These are phyloP conservation scores for Torulaspora microellipsoides DNA, from an alignment of 805 yeast genomes.

Conservation along the genomic window DNA sequence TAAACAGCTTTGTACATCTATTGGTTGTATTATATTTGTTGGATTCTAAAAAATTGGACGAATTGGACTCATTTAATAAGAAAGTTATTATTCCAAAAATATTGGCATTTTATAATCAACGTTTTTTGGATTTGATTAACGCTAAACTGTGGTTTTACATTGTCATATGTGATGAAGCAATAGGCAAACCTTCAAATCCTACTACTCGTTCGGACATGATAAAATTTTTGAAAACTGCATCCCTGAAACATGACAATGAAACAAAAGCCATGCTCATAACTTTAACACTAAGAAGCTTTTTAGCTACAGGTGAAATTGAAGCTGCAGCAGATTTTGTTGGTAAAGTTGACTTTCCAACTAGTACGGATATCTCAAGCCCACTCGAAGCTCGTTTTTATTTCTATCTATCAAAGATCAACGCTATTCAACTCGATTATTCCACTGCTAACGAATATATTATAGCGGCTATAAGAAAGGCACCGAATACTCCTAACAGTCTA, in stretches of 20 bases:
- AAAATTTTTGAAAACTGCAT: constrained; percentile 75
- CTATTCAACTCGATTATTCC: constrained; percentile 89
- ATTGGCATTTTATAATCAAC: constrained; percentile 62
- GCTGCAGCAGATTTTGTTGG: constrained; percentile 87
- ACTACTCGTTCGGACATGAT: constrained; percentile 64
- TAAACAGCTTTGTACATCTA: constrained; percentile 73
- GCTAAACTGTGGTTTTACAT: constrained; percentile 94
- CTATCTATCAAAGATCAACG: constrained; percentile 84
- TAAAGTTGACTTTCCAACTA: constrained; percentile 76
- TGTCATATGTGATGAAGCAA: constrained; percentile 68
- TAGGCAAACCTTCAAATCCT: constrained; percentile 20
- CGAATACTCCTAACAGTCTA: constrained; percentile 76
- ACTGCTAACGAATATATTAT: constrained; percentile 84
- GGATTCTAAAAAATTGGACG: constrained; percentile 50
- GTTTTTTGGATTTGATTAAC: constrained; percentile 78
- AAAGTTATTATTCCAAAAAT: constrained; percentile 45
- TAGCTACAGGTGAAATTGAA: constrained; percentile 71
- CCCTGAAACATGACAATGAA: constrained; percentile 88
- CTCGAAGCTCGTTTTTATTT: constrained; percentile 88
- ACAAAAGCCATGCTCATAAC: constrained; percentile 85
- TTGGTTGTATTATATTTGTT: constrained; percentile 72
- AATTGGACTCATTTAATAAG: constrained; percentile 50
- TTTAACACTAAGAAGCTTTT: constrained; percentile 75
- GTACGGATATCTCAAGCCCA: constrained; percentile 71
- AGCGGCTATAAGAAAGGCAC: constrained; percentile 95